Evolutionary conservation across 2,329 filamentous ascomycete genomes (phyloP), one percentile per base, ranked within the genome.

Genomic region (Aspergillus candidus): DNA sequence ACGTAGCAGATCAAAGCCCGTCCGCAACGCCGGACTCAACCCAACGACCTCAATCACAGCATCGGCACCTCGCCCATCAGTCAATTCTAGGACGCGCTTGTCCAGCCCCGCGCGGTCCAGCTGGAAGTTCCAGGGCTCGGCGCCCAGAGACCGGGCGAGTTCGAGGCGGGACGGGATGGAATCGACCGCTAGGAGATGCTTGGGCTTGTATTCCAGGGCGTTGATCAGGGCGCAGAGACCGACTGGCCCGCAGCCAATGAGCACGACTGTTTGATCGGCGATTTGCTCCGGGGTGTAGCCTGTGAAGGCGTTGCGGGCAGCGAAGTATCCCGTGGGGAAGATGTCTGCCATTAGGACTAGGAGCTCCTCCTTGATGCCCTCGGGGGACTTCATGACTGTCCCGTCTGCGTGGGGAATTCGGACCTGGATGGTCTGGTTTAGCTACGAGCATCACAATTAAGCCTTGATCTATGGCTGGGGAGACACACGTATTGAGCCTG

Each of bases 301-400:
- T 45, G 79, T 78, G 64, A 94, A 84, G 6, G 82, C 90, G 58
- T 88, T 93, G 45, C 77, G 76, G 4, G 86, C 86, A 6, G 87
- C 89, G 56, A 90, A 94, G 69, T 81, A 94, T 6, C 90, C 70
- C 0, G 83, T 88, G 1, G 89, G 89, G 66, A 93, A 94, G 57
- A 95, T 94, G 61, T 95, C 89, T 12, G 87, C 88, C 89, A 95
- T 94, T 18, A 95, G 76, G 6, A 94, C 81, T 38, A 94, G 74
- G 31, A 81, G 81, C 51, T 85, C 78, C 54, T 91, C 83, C 14
- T 83, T 79, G 46, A 94, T 84, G 7, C 76, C 79, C 2, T 78
- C 66, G 0, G 86, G 84, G 0, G 88, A 83, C 57, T 83, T 84
- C 59, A 89, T 77, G n/a, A 84, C 79, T 1, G 88, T 94, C 31